phyloP scores from a whole-genome alignment of 768 basidiomycete species.

The Collybiopsis confluens region DNA sequence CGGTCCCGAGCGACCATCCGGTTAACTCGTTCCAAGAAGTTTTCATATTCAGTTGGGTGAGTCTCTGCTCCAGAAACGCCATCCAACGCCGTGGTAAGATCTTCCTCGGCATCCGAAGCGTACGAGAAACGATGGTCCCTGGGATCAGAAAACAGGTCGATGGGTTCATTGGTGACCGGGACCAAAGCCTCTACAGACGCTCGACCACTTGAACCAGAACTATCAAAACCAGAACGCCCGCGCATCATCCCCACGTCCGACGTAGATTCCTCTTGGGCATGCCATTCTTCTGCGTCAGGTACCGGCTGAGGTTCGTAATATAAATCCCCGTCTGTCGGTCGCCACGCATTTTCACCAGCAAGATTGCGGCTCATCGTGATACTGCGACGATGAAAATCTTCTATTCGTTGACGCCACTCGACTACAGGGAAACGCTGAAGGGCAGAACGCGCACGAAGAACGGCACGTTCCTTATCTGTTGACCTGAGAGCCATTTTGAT shows the following conservation, averaged over 20 bases:
- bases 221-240: constrained; percentile 31
- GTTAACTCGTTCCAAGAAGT: constrained; percentile 86
- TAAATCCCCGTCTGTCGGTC: constrained; percentile 67
- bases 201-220: neutral
- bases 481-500: constrained; percentile 94
- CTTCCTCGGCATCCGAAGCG: constrained; percentile 10
- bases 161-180: constrained; percentile 17
- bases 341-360: constrained; percentile 76
- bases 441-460: constrained; percentile 94
- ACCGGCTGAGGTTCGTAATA: constrained; percentile 52
- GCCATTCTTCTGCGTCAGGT: constrained; percentile 74
- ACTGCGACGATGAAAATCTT: constrained; percentile 89
- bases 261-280: constrained; percentile 55
- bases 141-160: constrained; percentile 11
- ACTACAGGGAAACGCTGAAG: constrained; percentile 97
- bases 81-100: constrained; percentile 15
- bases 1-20: constrained; percentile 78
- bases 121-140: constrained; percentile 15
- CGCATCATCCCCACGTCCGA: neutral
- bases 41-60: constrained; percentile 50
- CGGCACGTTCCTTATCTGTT: constrained; percentile 84
- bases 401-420: constrained; percentile 94
- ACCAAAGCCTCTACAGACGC: neutral
- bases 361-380: constrained; percentile 65
- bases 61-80: constrained; percentile 14